Base-by-base conservation (phyloP, 2,329 filamentous ascomycete species). In the Monosporascus cannonballus region DNA sequence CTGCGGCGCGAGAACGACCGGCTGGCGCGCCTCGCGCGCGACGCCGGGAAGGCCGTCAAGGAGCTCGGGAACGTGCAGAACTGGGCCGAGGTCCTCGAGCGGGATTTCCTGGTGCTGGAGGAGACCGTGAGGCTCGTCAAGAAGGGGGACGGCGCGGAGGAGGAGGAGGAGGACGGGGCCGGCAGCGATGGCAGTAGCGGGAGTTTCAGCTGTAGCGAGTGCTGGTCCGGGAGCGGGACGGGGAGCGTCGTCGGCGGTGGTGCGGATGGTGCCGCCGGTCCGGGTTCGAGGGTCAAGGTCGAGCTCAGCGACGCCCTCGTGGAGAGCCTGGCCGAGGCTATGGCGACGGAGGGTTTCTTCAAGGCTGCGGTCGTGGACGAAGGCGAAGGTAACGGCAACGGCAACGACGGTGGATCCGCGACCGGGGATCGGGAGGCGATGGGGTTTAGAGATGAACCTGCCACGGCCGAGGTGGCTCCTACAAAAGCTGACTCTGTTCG, bases 61-160 rank as follows among this genome's bases (percentile, higher is more conserved):
- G 88, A 91, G 75, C 75, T 91, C 56, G 88, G 89, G 24, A 85
- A 91, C 66, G 81, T 93, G 65, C 88, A 93, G 76, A 92, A 92
- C 68, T 94, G 89, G 89, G 87, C 89, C 22, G 89, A 94, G 77
- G 83, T 91, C 71, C 75, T 93, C 64, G 89, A 86, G 75, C 69
- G 82, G 54, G 81, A 85, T 59, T 84, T 87, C 58, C 57, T 85
- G 51, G 77, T 84, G 45, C 65, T 87, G 6, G 81, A 84, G 67
- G 83, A 87, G 75, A 86, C 83, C 42, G 66, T 87, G 61, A 70
- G 82, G 59, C 65, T 85, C 52, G 83, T 79, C 2, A 73, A 70
- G 48, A 66, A 65, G 47, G 66, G 63, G 6, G 51, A 55, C 7
- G 49, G 54, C 47, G 59, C 20, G 20, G 20, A 27, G 47, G 54